phyloP scores from a whole-genome alignment of 2,329 filamentous ascomycete genomes.

The Plenodomus lindquistii region DNA sequence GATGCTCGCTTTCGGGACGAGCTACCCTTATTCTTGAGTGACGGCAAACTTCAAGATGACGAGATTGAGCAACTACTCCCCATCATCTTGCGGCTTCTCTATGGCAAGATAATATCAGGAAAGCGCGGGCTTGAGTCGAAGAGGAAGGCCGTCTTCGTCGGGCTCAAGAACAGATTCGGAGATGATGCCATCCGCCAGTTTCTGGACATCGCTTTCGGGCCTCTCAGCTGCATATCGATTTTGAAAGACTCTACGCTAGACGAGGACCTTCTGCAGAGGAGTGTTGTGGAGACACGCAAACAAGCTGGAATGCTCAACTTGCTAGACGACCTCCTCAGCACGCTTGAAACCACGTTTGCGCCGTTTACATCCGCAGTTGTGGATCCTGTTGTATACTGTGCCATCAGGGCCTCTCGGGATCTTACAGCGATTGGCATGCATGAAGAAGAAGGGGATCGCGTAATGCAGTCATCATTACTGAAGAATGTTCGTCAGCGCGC shows the following conservation, averaged over 20 bases:
- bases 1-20: slow-evolving; percentile 93
- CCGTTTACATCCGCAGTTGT: slow-evolving; percentile 71
- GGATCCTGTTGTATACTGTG: slow-evolving; percentile 79
- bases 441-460: slow-evolving; percentile 25
- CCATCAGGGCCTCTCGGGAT: slow-evolving; percentile 66
- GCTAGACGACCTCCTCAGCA: slow-evolving; percentile 82
- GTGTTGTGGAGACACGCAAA: slow-evolving; percentile 70
- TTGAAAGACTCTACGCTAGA: slow-evolving; percentile 56
- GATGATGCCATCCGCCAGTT: slow-evolving; percentile 78
- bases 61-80: slow-evolving; percentile 80
- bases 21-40: slow-evolving; percentile 80
- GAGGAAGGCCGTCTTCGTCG: slow-evolving; percentile 72
- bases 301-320: slow-evolving; percentile 92
- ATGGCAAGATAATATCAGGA: slow-evolving; percentile 85
- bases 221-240: slow-evolving; percentile 65
- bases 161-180: slow-evolving; percentile 72
- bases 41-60: slow-evolving; percentile 68
- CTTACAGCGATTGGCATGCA: slow-evolving; percentile 34
- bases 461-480: slow-evolving; percentile 58
- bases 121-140: slow-evolving; percentile 81
- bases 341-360: slow-evolving; percentile 73
- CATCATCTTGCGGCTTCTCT: slow-evolving; percentile 81
- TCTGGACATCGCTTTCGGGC: slow-evolving; percentile 77
- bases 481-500: slow-evolving; percentile 70
- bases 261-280: slow-evolving; percentile 47